Percentiles rank a stretch among this genome's conserved stretches.
Evolutionary conservation across 164 flowering plant genomes (phyloP).

Genomic region (Vitis labrusca): DNA sequence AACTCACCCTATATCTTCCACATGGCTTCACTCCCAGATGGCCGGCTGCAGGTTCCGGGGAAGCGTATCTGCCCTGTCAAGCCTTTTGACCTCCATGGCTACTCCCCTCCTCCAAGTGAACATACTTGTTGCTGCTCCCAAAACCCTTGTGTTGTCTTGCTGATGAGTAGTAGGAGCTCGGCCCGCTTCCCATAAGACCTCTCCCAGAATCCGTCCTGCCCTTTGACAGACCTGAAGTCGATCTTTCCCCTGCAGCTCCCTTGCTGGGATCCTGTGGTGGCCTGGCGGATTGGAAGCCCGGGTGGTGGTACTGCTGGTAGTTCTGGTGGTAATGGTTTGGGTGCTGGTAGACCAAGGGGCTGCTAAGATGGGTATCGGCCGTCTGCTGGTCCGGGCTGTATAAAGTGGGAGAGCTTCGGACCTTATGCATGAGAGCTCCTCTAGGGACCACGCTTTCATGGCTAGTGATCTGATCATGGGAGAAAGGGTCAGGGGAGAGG

Average conservation of each 20-base stretch:
- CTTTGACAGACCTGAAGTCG: too few relatives aligned
- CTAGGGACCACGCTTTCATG: slow-evolving; percentile 8
- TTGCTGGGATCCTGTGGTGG: slow-evolving; percentile 12
- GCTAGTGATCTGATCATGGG: neutral
- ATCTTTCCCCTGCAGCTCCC: neutral
- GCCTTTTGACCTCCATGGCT: neutral
- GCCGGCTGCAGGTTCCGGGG: too few relatives aligned
- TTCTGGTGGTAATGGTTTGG: slow-evolving; percentile 7
- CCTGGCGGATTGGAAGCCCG: slow-evolving; percentile 8
- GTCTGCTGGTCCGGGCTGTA: slow-evolving; percentile 12
- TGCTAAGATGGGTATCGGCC: too few relatives aligned
- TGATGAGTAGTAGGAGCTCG: slow-evolving; percentile 1
- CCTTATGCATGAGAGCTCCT: slow-evolving; percentile 37
- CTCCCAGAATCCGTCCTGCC: slow-evolving; percentile 16
- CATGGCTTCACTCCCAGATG: slow-evolving; percentile 3
- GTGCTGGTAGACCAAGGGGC: too few relatives aligned
- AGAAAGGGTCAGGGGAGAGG: slow-evolving; percentile 30
- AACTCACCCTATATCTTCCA: too few relatives aligned
- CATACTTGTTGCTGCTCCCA: slow-evolving; percentile 16
- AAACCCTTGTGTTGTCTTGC: slow-evolving; percentile 11
- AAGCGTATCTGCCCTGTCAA: neutral
- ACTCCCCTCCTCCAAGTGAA: slow-evolving; percentile 14
- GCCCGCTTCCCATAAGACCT: slow-evolving; percentile 13
- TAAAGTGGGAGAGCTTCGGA: slow-evolving; percentile 68
- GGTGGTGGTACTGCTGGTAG: slow-evolving; percentile 8